These are phyloP conservation scores for Trypethelium eluteriae DNA, from an alignment of 495 filamentous ascomycete species.

Conservation along the genomic window DNA sequence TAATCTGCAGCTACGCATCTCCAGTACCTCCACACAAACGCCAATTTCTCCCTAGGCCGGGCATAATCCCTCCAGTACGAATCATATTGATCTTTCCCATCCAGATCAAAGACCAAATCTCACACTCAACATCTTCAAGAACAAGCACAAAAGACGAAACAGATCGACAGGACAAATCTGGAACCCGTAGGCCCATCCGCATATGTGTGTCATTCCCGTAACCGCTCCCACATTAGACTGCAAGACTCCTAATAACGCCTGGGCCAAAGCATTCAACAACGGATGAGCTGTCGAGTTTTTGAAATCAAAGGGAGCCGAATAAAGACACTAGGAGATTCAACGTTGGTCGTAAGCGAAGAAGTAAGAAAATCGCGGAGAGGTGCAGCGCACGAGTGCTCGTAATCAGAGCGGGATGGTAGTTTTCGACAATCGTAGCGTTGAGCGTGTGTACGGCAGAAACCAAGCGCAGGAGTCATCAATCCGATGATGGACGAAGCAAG, in stretches of 20 bases:
- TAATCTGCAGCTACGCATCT: not conserved
- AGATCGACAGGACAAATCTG: not conserved
- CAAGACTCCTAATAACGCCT: not conserved
- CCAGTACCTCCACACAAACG: not conserved
- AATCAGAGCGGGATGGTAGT: too few relatives aligned
- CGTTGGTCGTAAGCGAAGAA: too few relatives aligned
- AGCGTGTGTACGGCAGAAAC: too few relatives aligned
- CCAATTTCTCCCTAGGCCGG: not conserved
- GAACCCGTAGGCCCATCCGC: conserved; percentile 6
- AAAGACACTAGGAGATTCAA: not conserved
- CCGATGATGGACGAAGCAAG: too few relatives aligned
- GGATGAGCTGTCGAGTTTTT: too few relatives aligned
- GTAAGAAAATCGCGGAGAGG: too few relatives aligned
- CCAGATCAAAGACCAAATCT: not conserved
- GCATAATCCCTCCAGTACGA: not conserved
- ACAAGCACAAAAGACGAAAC: not conserved
- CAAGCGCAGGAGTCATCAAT: too few relatives aligned
- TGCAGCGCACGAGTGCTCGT: too few relatives aligned
- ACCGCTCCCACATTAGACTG: not conserved
- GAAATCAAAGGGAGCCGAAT: too few relatives aligned
- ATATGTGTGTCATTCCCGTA: not conserved
- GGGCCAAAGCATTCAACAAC: not conserved
- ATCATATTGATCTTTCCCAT: not conserved
- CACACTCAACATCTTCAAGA: not conserved
- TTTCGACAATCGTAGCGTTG: too few relatives aligned